Evolutionary conservation across 495 filamentous ascomycete genomes (phyloP), one percentile per base, ranked within the genome.

Genomic region (Cercophora samala): DNA sequence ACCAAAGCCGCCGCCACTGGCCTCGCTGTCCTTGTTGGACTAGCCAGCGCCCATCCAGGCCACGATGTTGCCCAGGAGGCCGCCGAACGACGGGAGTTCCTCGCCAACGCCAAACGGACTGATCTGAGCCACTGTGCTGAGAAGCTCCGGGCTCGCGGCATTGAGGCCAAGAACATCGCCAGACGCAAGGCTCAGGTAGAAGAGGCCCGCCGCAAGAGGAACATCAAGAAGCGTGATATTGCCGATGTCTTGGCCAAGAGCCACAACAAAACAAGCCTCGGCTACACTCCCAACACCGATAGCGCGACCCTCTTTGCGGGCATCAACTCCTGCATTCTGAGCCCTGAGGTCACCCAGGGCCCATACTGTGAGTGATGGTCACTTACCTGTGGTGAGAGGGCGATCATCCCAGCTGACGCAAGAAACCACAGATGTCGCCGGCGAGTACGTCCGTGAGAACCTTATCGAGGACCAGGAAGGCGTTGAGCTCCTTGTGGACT

Each of bases 401-500:
- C n/a, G n/a, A n/a, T 17, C 37, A 46, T 46, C 15, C 11, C 8
- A 46, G 37, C 37, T 46, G 37, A 46, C 37, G 11, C 8, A 9
- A 46, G 13, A 9, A 46, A 46, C 37, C 5, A 46, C 46, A 76
- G 75, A 79, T 54, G 76, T 80, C 37, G 72, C 73, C 29, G 79
- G 79, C 66, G 79, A 81, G 66, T 76, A 74, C 25, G 84, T 90
- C 69, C 86, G 88, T 52, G 56, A 76, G 55, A 79, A 89, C 68
- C 70, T 90, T 42, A 73, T 78, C n/a, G 87, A 89, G 62, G 75
- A 72, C 25, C 79, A 89, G 70, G 64, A 69, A 13, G 88, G 88
- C 66, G 80, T 90, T 19, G 73, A 80, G 13, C 77, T 88, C 19
- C 81, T 82, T 62, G 76, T 89, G 54, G 88, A 90, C 66, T 78